phyloP scores from a whole-genome alignment of 305 asterid genomes.

The Fraxinus ornus region DNA sequence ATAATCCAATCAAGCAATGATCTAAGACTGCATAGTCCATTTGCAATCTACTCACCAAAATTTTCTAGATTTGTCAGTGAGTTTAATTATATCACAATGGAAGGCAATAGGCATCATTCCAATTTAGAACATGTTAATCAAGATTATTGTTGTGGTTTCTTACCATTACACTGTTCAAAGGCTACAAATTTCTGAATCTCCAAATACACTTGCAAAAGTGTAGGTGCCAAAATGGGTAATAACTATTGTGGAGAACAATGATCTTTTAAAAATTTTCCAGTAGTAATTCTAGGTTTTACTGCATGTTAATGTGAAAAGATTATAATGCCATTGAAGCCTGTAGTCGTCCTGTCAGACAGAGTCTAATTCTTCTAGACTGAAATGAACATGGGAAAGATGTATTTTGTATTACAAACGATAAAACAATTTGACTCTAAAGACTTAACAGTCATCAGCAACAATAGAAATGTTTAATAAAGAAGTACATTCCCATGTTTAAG shows the following conservation, averaged over 20 bases:
- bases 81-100: not conserved
- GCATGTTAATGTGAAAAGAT: not conserved
- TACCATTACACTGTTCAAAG: not conserved
- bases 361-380: not conserved
- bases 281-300: not conserved
- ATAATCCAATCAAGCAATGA: constrained; percentile 3
- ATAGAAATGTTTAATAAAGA: not conserved
- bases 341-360: not conserved
- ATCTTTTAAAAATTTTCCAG: not conserved
- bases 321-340: not conserved
- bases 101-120: not conserved
- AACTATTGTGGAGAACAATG: not conserved
- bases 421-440: not conserved
- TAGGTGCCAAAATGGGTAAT: not conserved
- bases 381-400: not conserved
- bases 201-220: not conserved
- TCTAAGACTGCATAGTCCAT: not conserved
- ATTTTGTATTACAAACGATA: not conserved
- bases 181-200: not conserved
- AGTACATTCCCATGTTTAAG: not conserved
- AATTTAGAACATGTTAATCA: not conserved
- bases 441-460: not conserved
- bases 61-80: not conserved
- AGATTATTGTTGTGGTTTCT: not conserved
- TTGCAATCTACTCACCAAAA: not conserved